These are phyloP conservation scores for Cryphonectria parasitica DNA, from an alignment of 2,329 filamentous ascomycete species.

Conservation along the genomic window DNA sequence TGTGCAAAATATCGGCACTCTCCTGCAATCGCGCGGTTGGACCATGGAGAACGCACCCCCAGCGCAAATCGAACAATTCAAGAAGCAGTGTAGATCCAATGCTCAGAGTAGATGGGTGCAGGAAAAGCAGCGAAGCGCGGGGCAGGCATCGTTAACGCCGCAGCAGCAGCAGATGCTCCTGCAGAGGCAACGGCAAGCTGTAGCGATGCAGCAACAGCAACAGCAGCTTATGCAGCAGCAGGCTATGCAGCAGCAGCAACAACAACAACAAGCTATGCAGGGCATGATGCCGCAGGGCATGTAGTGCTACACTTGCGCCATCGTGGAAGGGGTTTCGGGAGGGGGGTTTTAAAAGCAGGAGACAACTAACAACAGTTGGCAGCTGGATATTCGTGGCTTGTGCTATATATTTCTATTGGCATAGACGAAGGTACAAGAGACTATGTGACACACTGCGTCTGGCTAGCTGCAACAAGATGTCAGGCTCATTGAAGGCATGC, in stretches of 20 bases:
- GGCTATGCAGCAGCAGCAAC: slow-evolving; percentile 40
- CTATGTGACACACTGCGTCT: background rate
- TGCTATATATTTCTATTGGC: background rate
- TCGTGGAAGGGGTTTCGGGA: background rate
- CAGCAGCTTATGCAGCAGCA: slow-evolving; percentile 38
- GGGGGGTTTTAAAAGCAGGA: background rate
- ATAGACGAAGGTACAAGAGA: background rate
- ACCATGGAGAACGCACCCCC: slow-evolving; percentile 48
- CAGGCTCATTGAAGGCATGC: background rate
- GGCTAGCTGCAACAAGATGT: background rate
- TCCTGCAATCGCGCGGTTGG: slow-evolving; percentile 46
- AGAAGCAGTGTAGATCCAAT: slow-evolving; percentile 44
- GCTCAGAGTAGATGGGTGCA: slow-evolving; percentile 41
- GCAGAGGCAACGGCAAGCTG: slow-evolving; percentile 42
- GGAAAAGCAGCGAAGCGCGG: slow-evolving; percentile 26
- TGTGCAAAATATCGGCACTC: slow-evolving; percentile 40
- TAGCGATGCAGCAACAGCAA: slow-evolving; percentile 46
- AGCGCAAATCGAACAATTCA: slow-evolving; percentile 51
- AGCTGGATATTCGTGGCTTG: background rate
- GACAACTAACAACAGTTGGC: background rate
- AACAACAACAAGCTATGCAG: slow-evolving; percentile 51
- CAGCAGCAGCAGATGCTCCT: slow-evolving; percentile 19
- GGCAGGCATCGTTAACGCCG: background rate
- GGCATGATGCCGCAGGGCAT: slow-evolving; percentile 60
- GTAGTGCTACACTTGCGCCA: slow-evolving; percentile 36